These are phyloP conservation scores for Cicer bijugum DNA, from an alignment of 306 rosid genomes.

Conservation along the genomic window DNA sequence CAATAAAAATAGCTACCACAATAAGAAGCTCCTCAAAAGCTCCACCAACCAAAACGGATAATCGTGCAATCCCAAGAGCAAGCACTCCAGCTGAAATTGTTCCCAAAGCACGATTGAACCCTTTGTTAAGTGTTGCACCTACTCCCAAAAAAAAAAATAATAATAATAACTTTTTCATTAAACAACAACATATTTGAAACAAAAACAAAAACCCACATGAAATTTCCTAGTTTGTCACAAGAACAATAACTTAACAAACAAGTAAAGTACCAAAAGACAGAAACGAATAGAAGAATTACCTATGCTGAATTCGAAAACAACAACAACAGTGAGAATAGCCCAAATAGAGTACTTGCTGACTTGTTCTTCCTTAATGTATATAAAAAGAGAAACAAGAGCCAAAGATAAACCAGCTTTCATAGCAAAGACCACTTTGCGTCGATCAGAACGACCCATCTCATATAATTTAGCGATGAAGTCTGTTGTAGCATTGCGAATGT, in stretches of 20 bases:
- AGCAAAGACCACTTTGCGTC: conserved; percentile 62
- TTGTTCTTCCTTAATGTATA: conserved; percentile 55
- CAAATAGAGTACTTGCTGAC: conserved; percentile 64
- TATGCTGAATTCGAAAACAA: conserved; percentile 78
- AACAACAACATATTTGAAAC: background rate
- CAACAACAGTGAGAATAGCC: conserved; percentile 78
- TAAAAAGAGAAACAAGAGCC: conserved; percentile 61
- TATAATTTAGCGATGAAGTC: conserved; percentile 42
- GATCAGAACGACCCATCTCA: conserved; percentile 73
- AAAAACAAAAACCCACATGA: background rate
- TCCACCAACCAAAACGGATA: conserved; percentile 52
- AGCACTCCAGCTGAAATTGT: conserved; percentile 74
- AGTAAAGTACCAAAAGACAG: background rate
- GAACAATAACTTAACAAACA: background rate
- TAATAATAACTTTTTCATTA: conserved; percentile 7
- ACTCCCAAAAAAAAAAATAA: background rate
- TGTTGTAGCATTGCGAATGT: conserved; percentile 28
- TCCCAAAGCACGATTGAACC: conserved; percentile 81
- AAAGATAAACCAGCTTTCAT: conserved; percentile 61
- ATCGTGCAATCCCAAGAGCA: conserved; percentile 63
- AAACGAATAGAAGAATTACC: conserved; percentile 42
- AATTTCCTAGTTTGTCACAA: background rate
- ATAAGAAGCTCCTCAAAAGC: conserved; percentile 55
- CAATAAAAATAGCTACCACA: conserved; percentile 59
- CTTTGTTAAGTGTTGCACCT: conserved; percentile 81